phyloP scores from a whole-genome alignment of 2,329 filamentous ascomycete genomes.

The Diaporthe velutina region DNA sequence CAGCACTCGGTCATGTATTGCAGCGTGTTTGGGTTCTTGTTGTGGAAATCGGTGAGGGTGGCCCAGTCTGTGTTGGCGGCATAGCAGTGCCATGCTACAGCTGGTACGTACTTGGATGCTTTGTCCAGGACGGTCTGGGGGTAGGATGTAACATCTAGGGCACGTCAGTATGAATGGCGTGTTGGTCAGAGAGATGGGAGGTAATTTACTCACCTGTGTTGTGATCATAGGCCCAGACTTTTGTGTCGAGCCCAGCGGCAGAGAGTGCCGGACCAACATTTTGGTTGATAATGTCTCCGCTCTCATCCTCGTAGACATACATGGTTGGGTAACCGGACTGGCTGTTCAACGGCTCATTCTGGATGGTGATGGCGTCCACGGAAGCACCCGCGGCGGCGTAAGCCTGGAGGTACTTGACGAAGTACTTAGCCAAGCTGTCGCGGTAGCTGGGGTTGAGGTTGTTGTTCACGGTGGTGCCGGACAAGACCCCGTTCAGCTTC shows the following conservation, averaged over 20 bases:
- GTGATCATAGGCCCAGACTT: conserved; percentile 61
- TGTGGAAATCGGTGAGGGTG: conserved; percentile 55
- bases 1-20: conserved; percentile 66
- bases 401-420: conserved; percentile 57
- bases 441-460: conserved; percentile 55
- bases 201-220: conserved; percentile 48
- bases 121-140: conserved; percentile 53
- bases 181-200: neutral
- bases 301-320: conserved; percentile 54
- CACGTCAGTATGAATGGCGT: neutral
- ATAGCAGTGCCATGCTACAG: conserved; percentile 59
- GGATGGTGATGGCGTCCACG: conserved; percentile 58
- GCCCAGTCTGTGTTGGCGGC: conserved; percentile 52
- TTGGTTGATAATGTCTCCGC: conserved; percentile 52
- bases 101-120: conserved; percentile 48
- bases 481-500: conserved; percentile 53
- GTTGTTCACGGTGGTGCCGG: conserved; percentile 51
- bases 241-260: conserved; percentile 53
- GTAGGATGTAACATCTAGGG: conserved; percentile 49
- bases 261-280: conserved; percentile 54
- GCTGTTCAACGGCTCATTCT: conserved; percentile 59
- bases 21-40: conserved; percentile 52
- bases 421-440: conserved; percentile 52
- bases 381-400: conserved; percentile 51
- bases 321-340: conserved; percentile 54